phyloP scores from a whole-genome alignment of 441 rosid species.

The Brassica balearica region DNA sequence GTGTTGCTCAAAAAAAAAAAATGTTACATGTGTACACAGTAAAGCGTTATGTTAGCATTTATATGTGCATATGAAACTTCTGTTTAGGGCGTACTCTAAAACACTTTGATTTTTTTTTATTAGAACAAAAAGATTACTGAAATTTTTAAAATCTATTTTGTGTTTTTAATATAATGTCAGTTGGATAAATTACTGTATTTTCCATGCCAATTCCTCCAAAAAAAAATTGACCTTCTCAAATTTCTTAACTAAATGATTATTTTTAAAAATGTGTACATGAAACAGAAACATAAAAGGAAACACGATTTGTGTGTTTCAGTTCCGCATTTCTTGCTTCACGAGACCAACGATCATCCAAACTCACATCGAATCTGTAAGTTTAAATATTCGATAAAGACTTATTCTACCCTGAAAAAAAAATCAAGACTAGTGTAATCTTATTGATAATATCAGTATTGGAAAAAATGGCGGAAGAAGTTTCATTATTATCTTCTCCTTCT shows the following conservation, averaged over 20 bases:
- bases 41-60: too few species aligned
- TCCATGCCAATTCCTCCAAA: not conserved
- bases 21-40: too few species aligned
- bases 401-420: not conserved
- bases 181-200: not conserved
- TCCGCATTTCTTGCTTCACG: slow-evolving; percentile 6
- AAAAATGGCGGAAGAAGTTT: slow-evolving; percentile 28
- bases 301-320: slow-evolving; percentile 3
- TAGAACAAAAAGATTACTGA: too few species aligned
- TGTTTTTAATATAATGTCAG: not conserved
- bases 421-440: not conserved
- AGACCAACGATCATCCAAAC: not conserved
- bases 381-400: not conserved
- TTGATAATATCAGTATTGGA: not conserved
- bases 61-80: too few species aligned
- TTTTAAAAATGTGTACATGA: not conserved
- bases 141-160: too few species aligned
- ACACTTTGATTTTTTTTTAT: too few species aligned
- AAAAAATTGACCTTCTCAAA: not conserved
- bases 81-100: too few species aligned
- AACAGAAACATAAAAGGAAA: not conserved
- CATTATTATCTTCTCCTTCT: slow-evolving; percentile 17
- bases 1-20: too few species aligned
- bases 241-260: not conserved
- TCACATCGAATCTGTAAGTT: not conserved